A percentile compares a stretch with the other conserved stretches of the same genome.
phyloP scores from a whole-genome alignment of 192 early-diverging fungal species.

The Chytriomyces sp. region DNA sequence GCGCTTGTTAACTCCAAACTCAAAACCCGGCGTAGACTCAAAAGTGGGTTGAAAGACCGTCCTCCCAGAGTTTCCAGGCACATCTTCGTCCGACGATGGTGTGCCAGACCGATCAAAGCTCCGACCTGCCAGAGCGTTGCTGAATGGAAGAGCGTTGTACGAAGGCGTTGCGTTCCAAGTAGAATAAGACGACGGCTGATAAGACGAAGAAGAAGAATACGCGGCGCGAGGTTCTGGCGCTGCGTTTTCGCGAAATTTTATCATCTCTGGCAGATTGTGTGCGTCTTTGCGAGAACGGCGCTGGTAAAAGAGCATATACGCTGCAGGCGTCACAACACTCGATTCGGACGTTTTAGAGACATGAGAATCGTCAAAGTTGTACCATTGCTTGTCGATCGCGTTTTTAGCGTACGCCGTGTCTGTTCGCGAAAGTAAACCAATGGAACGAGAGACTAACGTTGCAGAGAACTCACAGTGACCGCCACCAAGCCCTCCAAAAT shows the following conservation, averaged over 20 bases:
- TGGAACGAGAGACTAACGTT: not conserved
- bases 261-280: conserved; percentile 12
- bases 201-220: not conserved
- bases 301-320: conserved; percentile 66
- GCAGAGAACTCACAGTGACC: conserved; percentile 64
- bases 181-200: not conserved
- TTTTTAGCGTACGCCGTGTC: conserved; percentile 80
- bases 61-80: too few relatives aligned
- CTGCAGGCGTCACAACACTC: conserved; percentile 57
- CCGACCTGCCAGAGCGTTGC: too few relatives aligned
- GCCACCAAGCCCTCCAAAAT: conserved; percentile 80
- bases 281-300: conserved; percentile 35
- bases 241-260: conserved; percentile 1
- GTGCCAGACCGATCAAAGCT: too few relatives aligned
- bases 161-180: not conserved
- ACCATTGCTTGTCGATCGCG: conserved; percentile 67
- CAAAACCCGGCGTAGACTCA: not conserved
- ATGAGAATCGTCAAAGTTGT: conserved; percentile 79
- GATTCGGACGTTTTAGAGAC: conserved; percentile 48
- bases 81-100: too few relatives aligned
- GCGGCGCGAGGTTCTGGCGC: not conserved
- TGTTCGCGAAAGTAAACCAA: conserved; percentile 2
- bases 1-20: conserved; percentile 12
- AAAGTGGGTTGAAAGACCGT: not conserved
- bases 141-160: not conserved